Conservation (phyloP, 108 stramenopile genomes). For the Stephanodiscus minutulus region DNA sequence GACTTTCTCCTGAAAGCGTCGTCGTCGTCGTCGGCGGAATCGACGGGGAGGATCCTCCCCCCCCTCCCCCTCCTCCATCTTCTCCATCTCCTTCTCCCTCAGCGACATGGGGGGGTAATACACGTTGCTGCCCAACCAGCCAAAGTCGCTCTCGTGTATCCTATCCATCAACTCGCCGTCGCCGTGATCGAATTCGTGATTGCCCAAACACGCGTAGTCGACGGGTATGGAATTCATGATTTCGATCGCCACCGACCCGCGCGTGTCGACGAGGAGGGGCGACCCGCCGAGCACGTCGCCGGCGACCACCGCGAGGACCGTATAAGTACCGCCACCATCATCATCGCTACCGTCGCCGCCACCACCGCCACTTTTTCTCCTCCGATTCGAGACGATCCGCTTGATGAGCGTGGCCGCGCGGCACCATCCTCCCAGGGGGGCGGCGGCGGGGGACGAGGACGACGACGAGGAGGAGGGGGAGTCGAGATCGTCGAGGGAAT, state of each 20-base stretch:
- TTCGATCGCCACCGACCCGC: conserved; percentile 39
- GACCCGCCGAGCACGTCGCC: conserved; percentile 53
- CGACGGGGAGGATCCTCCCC: too few relatives aligned
- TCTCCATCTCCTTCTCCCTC: neutral
- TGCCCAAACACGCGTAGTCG: conserved; percentile 40
- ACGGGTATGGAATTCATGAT: conserved; percentile 47
- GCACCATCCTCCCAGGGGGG: conserved; percentile 43
- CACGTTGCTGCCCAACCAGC: conserved; percentile 49
- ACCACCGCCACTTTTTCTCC: neutral
- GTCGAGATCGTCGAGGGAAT: conserved; percentile 44
- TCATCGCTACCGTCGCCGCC: neutral
- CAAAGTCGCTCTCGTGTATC: conserved; percentile 24
- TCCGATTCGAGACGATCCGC: neutral
- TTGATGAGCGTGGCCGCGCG: conserved; percentile 47
- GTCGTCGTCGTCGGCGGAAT: neutral
- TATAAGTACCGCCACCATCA: neutral
- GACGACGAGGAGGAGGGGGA: neutral
- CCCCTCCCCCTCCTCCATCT: too few relatives aligned
- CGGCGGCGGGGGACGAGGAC: too few relatives aligned
- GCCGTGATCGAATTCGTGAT: conserved; percentile 55
- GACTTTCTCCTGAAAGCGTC: neutral
- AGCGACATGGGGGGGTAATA: conserved; percentile 21
- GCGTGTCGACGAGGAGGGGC: conserved; percentile 29
- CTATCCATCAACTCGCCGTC: conserved; percentile 38
- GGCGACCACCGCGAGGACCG: conserved; percentile 34